Percentiles rank a stretch among this genome's conserved stretches.
Evolutionary conservation across 495 filamentous ascomycete genomes (phyloP).

Genomic region (Immersiella caudata): DNA sequence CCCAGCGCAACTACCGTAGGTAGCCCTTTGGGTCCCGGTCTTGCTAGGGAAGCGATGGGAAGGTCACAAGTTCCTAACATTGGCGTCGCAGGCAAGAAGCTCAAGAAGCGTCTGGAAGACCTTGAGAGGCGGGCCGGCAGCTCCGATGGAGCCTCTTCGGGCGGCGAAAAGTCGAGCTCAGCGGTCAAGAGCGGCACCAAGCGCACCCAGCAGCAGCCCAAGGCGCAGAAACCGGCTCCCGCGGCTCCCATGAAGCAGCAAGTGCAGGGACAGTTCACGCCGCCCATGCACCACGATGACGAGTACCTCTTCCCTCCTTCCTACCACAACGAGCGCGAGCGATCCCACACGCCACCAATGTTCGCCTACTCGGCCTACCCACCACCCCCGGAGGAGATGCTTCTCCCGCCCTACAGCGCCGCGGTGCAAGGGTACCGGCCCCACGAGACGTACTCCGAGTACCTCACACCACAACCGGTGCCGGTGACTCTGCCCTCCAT

Average conservation of each 20-base stretch:
- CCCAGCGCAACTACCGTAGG: slow-evolving; percentile 97
- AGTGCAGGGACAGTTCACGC: slow-evolving; percentile 62
- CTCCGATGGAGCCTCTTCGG: slow-evolving; percentile 63
- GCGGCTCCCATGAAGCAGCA: slow-evolving; percentile 42
- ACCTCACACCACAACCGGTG: slow-evolving; percentile 62
- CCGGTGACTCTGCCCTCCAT: slow-evolving; percentile 66
- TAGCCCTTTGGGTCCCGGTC: slow-evolving; percentile 31
- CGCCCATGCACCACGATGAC: slow-evolving; percentile 56
- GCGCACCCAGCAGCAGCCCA: slow-evolving; percentile 39
- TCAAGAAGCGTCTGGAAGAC: slow-evolving; percentile 96
- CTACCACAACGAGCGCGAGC: slow-evolving; percentile 57
- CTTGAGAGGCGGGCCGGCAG: slow-evolving; percentile 90
- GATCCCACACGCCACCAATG: slow-evolving; percentile 71
- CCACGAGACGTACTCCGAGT: slow-evolving; percentile 64
- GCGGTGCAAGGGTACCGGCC: slow-evolving; percentile 66
- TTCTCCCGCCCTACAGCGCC: slow-evolving; percentile 64
- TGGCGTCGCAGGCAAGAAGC: slow-evolving; percentile 80
- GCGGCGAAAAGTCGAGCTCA: slow-evolving; percentile 53
- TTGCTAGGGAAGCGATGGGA: too few species aligned
- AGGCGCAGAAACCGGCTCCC: slow-evolving; percentile 38
- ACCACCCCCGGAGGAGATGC: slow-evolving; percentile 66
- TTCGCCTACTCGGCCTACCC: slow-evolving; percentile 73
- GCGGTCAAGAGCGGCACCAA: slow-evolving; percentile 49
- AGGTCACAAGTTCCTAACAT: slow-evolving; percentile 17
- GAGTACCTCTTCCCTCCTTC: slow-evolving; percentile 49